phyloP scores from a whole-genome alignment of 1,284 basidiomycete genomes.

The Naganishia liquefaciens region DNA sequence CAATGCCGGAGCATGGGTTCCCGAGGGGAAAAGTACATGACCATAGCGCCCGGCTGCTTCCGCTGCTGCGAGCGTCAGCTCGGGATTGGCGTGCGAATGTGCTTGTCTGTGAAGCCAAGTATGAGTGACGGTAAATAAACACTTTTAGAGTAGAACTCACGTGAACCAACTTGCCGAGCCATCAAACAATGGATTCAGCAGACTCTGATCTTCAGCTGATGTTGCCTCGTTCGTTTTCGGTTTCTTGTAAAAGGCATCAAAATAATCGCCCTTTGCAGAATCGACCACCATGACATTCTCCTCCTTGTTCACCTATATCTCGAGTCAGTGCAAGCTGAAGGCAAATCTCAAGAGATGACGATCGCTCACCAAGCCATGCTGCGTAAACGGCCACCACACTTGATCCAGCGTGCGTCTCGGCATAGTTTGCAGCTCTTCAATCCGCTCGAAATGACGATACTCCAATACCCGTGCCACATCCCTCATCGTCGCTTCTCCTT shows the following conservation, averaged over 20 bases:
- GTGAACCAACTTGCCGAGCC: slow-evolving; percentile 99
- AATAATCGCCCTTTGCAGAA: slow-evolving; percentile 83
- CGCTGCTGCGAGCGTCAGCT: slow-evolving; percentile 81
- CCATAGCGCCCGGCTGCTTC: slow-evolving; percentile 89
- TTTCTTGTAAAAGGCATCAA: slow-evolving; percentile 64
- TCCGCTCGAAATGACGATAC: slow-evolving; percentile 62
- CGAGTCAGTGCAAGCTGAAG: background rate
- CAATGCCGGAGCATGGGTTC: slow-evolving; percentile 81
- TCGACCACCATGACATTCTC: slow-evolving; percentile 86
- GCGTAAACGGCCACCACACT: slow-evolving; percentile 98
- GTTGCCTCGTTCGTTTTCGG: slow-evolving; percentile 33
- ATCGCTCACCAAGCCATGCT: slow-evolving; percentile 64
- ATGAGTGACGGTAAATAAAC: background rate
- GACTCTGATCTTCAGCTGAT: slow-evolving; percentile 33
- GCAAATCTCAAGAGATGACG: background rate
- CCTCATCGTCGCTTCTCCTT: slow-evolving; percentile 56
- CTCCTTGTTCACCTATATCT: slow-evolving; percentile 60
- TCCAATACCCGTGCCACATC: slow-evolving; percentile 66
- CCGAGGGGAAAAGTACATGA: slow-evolving; percentile 93
- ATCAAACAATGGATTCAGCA: slow-evolving; percentile 76
- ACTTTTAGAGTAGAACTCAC: slow-evolving; percentile 37
- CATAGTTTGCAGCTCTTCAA: slow-evolving; percentile 74
- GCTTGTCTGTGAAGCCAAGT: slow-evolving; percentile 60
- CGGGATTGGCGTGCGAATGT: slow-evolving; percentile 77
- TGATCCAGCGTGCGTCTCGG: slow-evolving; percentile 71